Evolutionary conservation across 2,329 filamentous ascomycete species (phyloP).

Genomic region (Pyrenophora tritici-repentis): DNA sequence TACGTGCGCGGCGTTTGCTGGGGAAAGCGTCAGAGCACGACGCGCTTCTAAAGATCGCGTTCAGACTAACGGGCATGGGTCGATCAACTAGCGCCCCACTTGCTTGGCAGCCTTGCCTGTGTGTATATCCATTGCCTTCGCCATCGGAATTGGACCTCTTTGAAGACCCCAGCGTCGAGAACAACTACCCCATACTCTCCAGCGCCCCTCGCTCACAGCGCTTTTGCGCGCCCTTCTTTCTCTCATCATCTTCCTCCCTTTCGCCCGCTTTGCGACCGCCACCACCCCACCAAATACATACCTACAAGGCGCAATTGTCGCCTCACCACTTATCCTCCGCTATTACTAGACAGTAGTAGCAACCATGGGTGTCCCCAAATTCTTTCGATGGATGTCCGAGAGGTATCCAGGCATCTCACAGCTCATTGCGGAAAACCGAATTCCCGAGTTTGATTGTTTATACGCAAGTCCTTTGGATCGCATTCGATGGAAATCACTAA

Average conservation of each 20-base stretch:
- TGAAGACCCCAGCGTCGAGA: constrained; percentile 49
- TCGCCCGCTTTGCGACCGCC: constrained; percentile 6
- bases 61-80: constrained; percentile 11
- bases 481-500: constrained; percentile 18
- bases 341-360: constrained; percentile 26
- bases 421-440: constrained; percentile 96
- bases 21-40: constrained; percentile 14
- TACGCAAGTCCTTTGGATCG: constrained; percentile 64
- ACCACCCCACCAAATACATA: neutral
- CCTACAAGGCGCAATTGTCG: constrained; percentile 3
- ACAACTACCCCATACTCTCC: constrained; percentile 32
- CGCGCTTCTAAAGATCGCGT: constrained; percentile 26
- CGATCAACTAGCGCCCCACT: constrained; percentile 13
- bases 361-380: constrained; percentile 78
- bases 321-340: constrained; percentile 15
- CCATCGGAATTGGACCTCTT: constrained; percentile 33
- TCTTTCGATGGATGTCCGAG: constrained; percentile 99
- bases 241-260: constrained; percentile 2
- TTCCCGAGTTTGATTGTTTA: constrained; percentile 97
- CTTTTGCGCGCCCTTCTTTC: constrained; percentile 15
- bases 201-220: constrained; percentile 26
- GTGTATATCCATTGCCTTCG: constrained; percentile 27
- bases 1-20: neutral
- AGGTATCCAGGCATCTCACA: constrained; percentile 98
- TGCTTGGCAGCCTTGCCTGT: constrained; percentile 21